Percentiles rank a stretch among this genome's conserved stretches.
Evolutionary conservation across 257 asterid species (phyloP).

Genomic region (Misopates orontium): DNA sequence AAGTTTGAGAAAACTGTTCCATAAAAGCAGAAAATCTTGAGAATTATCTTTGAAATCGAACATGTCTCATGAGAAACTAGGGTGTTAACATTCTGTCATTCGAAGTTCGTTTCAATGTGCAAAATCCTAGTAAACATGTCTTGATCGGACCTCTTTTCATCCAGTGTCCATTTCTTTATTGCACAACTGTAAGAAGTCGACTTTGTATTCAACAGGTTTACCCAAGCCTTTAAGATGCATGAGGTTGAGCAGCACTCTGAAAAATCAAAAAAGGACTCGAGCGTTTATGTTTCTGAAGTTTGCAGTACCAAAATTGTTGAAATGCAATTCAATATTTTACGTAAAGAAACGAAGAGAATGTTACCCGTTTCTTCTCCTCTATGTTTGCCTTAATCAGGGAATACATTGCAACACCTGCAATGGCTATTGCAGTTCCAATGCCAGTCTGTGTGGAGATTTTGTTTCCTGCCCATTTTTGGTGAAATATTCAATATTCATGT

Average conservation of each 20-base stretch:
- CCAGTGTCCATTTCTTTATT: slow-evolving; percentile 29
- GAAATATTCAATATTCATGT: too few species aligned
- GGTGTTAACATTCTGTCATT: background rate
- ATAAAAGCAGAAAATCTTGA: background rate
- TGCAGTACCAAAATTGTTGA: background rate
- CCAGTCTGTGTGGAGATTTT: slow-evolving; percentile 65
- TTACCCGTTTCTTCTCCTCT: slow-evolving; percentile 52
- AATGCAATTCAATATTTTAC: too few species aligned
- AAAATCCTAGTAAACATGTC: background rate
- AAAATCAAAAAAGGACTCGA: slow-evolving; percentile 2
- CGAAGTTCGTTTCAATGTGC: too few species aligned
- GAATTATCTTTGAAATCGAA: background rate
- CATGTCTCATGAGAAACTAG: background rate
- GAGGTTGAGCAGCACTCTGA: slow-evolving; percentile 45
- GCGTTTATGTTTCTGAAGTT: slow-evolving; percentile 8
- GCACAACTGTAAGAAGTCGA: slow-evolving; percentile 8
- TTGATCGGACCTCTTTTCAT: background rate
- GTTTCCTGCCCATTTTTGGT: slow-evolving; percentile 41
- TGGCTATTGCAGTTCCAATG: slow-evolving; percentile 62
- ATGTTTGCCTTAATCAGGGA: slow-evolving; percentile 63
- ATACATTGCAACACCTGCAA: slow-evolving; percentile 64
- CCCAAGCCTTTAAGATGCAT: slow-evolving; percentile 29
- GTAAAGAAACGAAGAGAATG: background rate
- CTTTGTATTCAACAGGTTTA: slow-evolving; percentile 6
- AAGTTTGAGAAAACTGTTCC: slow-evolving; percentile 1